phyloP scores from a whole-genome alignment of 345 rosid species.

The Erysimum cheiranthoides region DNA sequence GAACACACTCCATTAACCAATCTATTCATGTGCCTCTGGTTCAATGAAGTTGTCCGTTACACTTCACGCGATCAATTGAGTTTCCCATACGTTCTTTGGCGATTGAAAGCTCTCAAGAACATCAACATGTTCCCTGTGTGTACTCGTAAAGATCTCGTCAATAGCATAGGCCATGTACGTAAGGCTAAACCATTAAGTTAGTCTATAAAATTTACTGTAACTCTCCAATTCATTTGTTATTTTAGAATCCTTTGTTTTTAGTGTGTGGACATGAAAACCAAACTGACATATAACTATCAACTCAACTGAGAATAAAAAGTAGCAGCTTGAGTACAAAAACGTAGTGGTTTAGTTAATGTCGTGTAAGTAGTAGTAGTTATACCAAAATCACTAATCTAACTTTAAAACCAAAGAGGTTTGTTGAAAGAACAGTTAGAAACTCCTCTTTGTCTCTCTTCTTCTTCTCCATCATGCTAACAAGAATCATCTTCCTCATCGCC shows the following conservation, averaged over 20 bases:
- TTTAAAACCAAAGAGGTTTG: constrained; percentile 29
- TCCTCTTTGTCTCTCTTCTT: constrained; percentile 4
- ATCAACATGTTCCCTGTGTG: constrained; percentile 90
- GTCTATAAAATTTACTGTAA: constrained; percentile 1
- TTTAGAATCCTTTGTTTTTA: constrained; percentile 13
- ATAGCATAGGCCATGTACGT: constrained; percentile 85
- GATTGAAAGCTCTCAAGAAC: constrained; percentile 69
- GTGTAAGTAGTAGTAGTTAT: constrained; percentile 20
- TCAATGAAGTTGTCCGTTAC: constrained; percentile 90
- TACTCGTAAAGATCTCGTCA: constrained; percentile 90
- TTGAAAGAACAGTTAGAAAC: constrained; percentile 10
- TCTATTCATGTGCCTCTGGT: constrained; percentile 96
- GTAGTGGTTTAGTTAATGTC: constrained; percentile 41
- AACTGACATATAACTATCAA: background rate
- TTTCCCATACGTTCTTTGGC: constrained; percentile 92
- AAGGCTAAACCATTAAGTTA: constrained; percentile 78
- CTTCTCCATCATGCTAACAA: constrained; percentile 56
- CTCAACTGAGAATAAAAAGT: background rate
- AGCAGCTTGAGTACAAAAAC: background rate
- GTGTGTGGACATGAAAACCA: background rate
- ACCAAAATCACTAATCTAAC: constrained; percentile 35
- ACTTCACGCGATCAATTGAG: constrained; percentile 96
- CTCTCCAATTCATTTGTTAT: constrained; percentile 13
- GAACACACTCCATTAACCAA: constrained; percentile 77
- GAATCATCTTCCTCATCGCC: constrained; percentile 63